Percentiles rank a stretch among this genome's conserved stretches.
These are phyloP conservation scores for Ophiostoma ulmi DNA, from an alignment of 2,329 filamentous ascomycete species.

Conservation along the genomic window DNA sequence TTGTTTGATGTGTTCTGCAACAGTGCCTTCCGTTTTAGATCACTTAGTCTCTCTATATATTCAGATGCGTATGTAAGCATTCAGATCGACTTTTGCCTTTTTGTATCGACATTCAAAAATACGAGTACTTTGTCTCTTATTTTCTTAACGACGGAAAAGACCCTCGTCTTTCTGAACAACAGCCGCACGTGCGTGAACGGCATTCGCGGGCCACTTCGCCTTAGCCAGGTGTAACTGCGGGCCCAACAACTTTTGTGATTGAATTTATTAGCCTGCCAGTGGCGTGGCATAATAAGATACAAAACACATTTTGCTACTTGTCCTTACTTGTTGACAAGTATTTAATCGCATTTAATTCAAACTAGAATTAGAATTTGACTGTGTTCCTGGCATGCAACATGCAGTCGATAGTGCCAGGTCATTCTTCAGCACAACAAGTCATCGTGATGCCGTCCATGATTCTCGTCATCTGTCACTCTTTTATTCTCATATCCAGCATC, in stretches of 20 bases:
- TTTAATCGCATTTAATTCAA: background rate
- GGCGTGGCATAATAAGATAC: background rate
- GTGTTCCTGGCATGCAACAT: background rate
- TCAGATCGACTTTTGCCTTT: background rate
- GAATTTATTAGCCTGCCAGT: background rate
- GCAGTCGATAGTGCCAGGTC: background rate
- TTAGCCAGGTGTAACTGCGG: background rate
- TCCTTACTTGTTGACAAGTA: background rate
- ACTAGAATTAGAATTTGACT: too few relatives aligned
- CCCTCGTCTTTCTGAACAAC: background rate
- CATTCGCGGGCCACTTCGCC: background rate
- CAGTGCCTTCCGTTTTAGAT: background rate
- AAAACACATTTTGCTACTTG: background rate
- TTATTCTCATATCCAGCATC: background rate
- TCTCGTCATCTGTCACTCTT: background rate
- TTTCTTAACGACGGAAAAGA: background rate
- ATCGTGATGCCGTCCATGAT: background rate
- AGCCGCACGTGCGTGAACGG: background rate
- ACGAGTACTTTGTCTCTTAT: background rate
- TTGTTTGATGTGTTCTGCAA: background rate
- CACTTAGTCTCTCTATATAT: background rate
- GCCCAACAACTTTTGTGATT: background rate
- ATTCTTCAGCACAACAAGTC: background rate
- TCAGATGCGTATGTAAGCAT: background rate
- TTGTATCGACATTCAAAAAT: background rate